A percentile compares a stretch with the other conserved stretches of the same genome.
These are phyloP conservation scores for Bipolaris bicolor DNA, from an alignment of 2,329 filamentous ascomycete species.

Conservation along the genomic window DNA sequence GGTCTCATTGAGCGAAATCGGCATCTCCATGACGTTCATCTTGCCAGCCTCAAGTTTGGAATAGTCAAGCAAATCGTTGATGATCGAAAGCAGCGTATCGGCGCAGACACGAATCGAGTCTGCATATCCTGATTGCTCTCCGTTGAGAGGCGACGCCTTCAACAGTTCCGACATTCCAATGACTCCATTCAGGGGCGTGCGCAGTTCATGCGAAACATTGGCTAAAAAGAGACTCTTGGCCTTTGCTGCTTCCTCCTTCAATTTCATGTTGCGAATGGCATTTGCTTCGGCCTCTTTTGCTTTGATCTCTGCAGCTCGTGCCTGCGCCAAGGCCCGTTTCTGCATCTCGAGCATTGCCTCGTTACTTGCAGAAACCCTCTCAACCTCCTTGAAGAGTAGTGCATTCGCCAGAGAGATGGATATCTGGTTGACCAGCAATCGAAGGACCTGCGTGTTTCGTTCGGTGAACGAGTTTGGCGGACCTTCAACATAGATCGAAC, in stretches of 20 bases:
- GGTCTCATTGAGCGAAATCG: constrained; percentile 60
- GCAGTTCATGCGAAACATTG: constrained; percentile 64
- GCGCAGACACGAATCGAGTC: constrained; percentile 70
- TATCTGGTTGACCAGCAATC: constrained; percentile 78
- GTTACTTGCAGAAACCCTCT: constrained; percentile 79
- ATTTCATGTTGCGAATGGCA: constrained; percentile 77
- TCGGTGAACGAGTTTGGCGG: constrained; percentile 78
- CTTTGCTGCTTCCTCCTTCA: constrained; percentile 82
- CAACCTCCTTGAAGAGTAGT: constrained; percentile 69
- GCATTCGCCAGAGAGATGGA: constrained; percentile 69
- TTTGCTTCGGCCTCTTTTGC: constrained; percentile 78
- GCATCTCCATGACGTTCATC: constrained; percentile 66
- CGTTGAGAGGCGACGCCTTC: constrained; percentile 62
- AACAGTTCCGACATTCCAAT: constrained; percentile 66
- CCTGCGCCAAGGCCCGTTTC: constrained; percentile 74
- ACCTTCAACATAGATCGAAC: constrained; percentile 79
- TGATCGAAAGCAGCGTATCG: constrained; percentile 59
- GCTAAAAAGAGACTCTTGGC: constrained; percentile 78
- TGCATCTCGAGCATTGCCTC: constrained; percentile 79
- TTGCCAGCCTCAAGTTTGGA: constrained; percentile 61
- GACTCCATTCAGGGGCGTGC: constrained; percentile 61
- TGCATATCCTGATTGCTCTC: constrained; percentile 66
- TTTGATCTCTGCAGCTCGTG: constrained; percentile 74
- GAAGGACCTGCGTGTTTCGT: constrained; percentile 61
- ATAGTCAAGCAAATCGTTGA: constrained; percentile 61